Conservation (phyloP, 495 filamentous ascomycete species). For the Pyrenopolyporus hunteri region DNA sequence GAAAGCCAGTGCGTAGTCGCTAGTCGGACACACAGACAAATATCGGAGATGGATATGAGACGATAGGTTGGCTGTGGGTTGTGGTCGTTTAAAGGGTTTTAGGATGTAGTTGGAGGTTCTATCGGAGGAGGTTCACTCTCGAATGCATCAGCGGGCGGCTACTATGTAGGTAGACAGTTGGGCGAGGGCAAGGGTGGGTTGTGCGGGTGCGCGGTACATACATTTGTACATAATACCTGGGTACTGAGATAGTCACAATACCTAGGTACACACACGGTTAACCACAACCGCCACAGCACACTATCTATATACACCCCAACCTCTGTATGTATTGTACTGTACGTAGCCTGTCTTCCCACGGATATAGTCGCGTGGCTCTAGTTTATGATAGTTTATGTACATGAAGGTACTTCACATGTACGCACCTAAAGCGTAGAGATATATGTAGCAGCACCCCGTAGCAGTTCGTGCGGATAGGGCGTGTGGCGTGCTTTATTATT, state of each 20-base stretch:
- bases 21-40: neutral
- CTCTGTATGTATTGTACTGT: no score
- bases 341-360: no score
- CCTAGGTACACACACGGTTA: neutral
- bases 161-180: no score
- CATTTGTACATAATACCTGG: neutral
- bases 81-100: constrained; percentile 17
- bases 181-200: constrained; percentile 25
- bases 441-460: neutral
- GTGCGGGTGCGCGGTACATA: constrained; percentile 8
- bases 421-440: neutral
- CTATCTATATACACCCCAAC: no score
- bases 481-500: constrained; percentile 1
- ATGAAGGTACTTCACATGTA: neutral
- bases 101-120: constrained; percentile 29
- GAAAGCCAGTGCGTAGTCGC: neutral
- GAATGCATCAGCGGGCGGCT: constrained; percentile 32
- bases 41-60: constrained; percentile 9
- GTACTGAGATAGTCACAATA: no score
- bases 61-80: neutral
- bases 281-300: no score
- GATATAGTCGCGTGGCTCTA: no score
- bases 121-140: constrained; percentile 37
- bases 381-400: no score
- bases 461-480: constrained; percentile 28